These are phyloP conservation scores for Botrytis pseudocinerea DNA, from an alignment of 2,329 filamentous ascomycete genomes.

Conservation along the genomic window DNA sequence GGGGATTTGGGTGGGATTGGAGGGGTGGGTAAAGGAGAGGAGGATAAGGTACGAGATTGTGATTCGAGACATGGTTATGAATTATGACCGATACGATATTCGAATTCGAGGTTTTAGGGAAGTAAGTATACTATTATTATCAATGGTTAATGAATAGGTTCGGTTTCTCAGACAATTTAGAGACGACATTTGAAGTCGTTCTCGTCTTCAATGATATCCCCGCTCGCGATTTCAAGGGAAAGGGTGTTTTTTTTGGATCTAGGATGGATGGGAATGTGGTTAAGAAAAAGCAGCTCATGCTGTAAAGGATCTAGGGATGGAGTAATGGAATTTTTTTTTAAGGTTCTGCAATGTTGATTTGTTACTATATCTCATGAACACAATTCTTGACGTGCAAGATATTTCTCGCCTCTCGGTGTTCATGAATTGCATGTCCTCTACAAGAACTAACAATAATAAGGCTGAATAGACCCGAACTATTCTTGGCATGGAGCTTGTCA, in stretches of 20 bases:
- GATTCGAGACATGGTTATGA: not conserved
- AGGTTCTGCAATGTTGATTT: not conserved
- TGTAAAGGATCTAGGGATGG: not conserved
- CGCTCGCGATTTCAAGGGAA: not conserved
- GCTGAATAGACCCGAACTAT: not conserved
- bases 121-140: not conserved
- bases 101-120: too few relatives aligned
- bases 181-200: not conserved
- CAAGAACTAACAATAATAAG: not conserved
- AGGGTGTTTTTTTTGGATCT: not conserved
- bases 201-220: not conserved
- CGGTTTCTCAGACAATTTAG: fast-evolving
- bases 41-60: not conserved
- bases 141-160: not conserved
- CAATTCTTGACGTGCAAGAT: not conserved
- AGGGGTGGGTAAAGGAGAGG: fast-evolving
- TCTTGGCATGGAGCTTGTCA: not conserved
- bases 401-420: too few relatives aligned
- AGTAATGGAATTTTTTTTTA: not conserved
- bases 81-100: not conserved
- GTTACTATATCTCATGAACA: not conserved
- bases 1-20: not conserved
- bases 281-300: not conserved
- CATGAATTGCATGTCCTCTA: not conserved
- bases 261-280: not conserved